Conservation (phyloP, 2,329 filamentous ascomycete species). For the Cercospora berteroae region DNA sequence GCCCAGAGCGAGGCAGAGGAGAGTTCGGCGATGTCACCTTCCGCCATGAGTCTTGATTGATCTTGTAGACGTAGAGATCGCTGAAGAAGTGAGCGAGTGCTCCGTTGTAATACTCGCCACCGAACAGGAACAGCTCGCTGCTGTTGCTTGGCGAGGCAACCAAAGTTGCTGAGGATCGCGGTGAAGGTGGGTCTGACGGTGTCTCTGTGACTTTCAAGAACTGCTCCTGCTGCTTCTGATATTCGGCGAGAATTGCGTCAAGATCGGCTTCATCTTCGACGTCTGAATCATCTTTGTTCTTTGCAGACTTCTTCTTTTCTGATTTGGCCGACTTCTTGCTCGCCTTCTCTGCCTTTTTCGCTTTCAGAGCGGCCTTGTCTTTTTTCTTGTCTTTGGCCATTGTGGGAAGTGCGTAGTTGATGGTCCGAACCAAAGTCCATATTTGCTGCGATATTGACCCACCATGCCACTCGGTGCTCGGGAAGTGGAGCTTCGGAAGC, state of each 20-base stretch:
- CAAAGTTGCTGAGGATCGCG: conserved; percentile 76
- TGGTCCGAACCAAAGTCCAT: not conserved
- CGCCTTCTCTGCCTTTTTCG: conserved; percentile 55
- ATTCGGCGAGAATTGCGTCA: conserved; percentile 88
- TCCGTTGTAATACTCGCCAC: conserved; percentile 94
- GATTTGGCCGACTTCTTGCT: conserved; percentile 83
- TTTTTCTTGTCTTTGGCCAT: conserved; percentile 54
- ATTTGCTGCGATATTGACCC: conserved; percentile 1
- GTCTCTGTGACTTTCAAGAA: conserved; percentile 92
- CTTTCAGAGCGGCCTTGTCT: conserved; percentile 34
- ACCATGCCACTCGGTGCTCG: conserved; percentile 3
- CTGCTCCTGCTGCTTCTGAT: conserved; percentile 84
- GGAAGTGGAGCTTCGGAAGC: not conserved
- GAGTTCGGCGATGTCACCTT: conserved; percentile 87
- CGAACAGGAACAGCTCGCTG: conserved; percentile 87
- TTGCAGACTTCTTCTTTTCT: conserved; percentile 57
- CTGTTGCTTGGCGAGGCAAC: conserved; percentile 81
- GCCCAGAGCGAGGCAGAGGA: conserved; percentile 83
- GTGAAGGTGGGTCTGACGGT: conserved; percentile 67
- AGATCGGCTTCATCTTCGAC: conserved; percentile 91
- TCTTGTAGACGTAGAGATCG: conserved; percentile 67
- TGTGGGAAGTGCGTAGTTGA: conserved; percentile 28
- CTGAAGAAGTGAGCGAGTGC: conserved; percentile 72
- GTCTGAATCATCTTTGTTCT: conserved; percentile 80
- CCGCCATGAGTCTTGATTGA: conserved; percentile 86